Conservation (phyloP, 305 asterid genomes). For the Rubia tinctorum region DNA sequence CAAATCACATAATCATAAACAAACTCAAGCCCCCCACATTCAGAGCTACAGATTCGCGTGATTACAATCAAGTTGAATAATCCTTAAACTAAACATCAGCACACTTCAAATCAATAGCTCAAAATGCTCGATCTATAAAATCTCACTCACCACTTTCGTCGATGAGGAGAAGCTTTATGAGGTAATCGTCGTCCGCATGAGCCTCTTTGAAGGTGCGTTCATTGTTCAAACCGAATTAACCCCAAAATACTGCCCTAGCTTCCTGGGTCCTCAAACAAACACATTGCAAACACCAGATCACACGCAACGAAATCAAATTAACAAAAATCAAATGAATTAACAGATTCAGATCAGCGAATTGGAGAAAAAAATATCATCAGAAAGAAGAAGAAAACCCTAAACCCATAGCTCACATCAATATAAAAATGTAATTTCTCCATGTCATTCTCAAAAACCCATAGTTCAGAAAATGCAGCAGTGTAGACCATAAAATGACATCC, state of each 20-base stretch:
- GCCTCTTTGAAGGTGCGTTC: conserved; percentile 95
- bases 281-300: conserved; percentile 1
- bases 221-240: conserved; percentile 26
- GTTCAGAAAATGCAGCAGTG: too few species aligned
- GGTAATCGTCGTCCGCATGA: conserved; percentile 93
- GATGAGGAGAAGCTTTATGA: conserved; percentile 85
- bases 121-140: conserved; percentile 11
- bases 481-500: too few species aligned
- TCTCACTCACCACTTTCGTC: conserved; percentile 43
- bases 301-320: not conserved
- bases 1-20: not conserved
- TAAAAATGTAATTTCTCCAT: too few species aligned
- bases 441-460: too few species aligned
- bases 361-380: too few species aligned
- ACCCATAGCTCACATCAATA: too few species aligned
- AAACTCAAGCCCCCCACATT: not conserved
- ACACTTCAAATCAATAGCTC: not conserved
- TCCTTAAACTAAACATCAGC: not conserved
- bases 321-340: not conserved
- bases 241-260: not conserved
- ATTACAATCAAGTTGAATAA: not conserved
- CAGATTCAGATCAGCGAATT: conserved; percentile 8
- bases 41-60: not conserved
- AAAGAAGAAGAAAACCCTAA: too few species aligned
- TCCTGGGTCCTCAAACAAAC: not conserved